A percentile compares a stretch with the other conserved stretches of the same genome.
Conservation (phyloP, 805 yeast species). For the Yueomyces sinensis region DNA sequence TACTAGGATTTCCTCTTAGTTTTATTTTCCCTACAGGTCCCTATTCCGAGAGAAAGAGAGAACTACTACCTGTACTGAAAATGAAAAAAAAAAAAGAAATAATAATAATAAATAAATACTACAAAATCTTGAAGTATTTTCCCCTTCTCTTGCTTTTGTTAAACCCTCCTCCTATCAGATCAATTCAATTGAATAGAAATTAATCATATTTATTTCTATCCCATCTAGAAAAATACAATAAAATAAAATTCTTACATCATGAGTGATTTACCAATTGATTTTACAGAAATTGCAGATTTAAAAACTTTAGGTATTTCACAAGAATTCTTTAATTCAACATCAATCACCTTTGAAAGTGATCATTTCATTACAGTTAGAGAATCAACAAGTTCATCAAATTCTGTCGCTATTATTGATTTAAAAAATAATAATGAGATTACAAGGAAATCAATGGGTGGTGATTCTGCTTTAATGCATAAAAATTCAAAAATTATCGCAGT, state of each 20-base stretch:
- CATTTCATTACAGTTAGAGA: conserved; percentile 77
- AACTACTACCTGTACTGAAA: no score
- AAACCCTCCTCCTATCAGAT: no score
- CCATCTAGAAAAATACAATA: no score
- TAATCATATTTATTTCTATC: no score
- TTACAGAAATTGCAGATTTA: conserved; percentile 88
- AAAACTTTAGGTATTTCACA: conserved; percentile 77
- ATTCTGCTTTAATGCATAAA: conserved; percentile 95
- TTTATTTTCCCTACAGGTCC: no score
- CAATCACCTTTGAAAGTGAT: conserved; percentile 91
- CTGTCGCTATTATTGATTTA: conserved; percentile 90
- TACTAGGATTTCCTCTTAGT: no score
- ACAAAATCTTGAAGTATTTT: no score
- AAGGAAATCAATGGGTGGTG: conserved; percentile 92
- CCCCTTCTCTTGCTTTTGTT: no score
- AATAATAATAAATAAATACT: no score
- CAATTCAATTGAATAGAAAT: no score
- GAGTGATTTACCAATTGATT: conserved; percentile 86
- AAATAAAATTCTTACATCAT: not conserved
- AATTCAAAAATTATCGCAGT: conserved; percentile 76
- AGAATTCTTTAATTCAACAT: conserved; percentile 74
- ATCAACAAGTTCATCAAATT: conserved; percentile 41
- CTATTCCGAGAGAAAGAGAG: no score
- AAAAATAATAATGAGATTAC: conserved; percentile 65
- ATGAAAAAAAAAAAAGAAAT: no score